Evolutionary conservation across 1,284 basidiomycete genomes (phyloP).

Genomic region (Trametes sp.): DNA sequence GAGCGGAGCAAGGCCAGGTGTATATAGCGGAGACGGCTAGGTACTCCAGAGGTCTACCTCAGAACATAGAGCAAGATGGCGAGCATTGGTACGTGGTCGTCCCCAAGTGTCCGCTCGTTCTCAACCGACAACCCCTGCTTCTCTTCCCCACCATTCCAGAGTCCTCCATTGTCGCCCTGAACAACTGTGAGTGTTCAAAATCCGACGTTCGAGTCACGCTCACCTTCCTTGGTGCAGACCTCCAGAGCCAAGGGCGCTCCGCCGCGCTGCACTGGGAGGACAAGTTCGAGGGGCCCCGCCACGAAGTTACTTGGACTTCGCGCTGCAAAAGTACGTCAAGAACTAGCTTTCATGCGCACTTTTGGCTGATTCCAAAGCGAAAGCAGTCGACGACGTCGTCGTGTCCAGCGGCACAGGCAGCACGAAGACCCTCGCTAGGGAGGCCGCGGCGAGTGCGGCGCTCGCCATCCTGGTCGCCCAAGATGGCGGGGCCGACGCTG

Average conservation of each 20-base stretch:
- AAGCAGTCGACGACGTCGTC: constrained; percentile 53
- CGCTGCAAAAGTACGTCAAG: constrained; percentile 61
- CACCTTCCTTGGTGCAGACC: constrained; percentile 47
- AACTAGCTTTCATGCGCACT: constrained; percentile 2
- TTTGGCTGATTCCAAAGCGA: background rate
- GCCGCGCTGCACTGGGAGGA: constrained; percentile 63
- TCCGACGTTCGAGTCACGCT: background rate
- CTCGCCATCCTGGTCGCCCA: constrained; percentile 44
- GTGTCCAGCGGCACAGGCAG: constrained; percentile 54
- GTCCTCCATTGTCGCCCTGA: constrained; percentile 34
- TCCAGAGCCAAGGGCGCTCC: constrained; percentile 53
- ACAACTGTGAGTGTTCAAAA: constrained; percentile 37
- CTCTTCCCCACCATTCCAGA: constrained; percentile 16
- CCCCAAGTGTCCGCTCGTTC: background rate
- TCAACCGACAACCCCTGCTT: background rate
- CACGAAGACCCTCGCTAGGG: constrained; percentile 60
- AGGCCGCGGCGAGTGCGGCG: constrained; percentile 60
- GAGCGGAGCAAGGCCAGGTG: constrained; percentile 23
- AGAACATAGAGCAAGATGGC: constrained; percentile 27
- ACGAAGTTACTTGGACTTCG: constrained; percentile 61
- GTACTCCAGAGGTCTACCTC: constrained; percentile 1
- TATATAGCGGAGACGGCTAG: constrained; percentile 27
- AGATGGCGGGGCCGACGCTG: background rate
- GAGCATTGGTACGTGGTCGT: constrained; percentile 20
- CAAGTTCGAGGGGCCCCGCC: constrained; percentile 51